These are phyloP conservation scores for Buxus sempervirens DNA, from an alignment of 164 flowering plant genomes.

Conservation along the genomic window DNA sequence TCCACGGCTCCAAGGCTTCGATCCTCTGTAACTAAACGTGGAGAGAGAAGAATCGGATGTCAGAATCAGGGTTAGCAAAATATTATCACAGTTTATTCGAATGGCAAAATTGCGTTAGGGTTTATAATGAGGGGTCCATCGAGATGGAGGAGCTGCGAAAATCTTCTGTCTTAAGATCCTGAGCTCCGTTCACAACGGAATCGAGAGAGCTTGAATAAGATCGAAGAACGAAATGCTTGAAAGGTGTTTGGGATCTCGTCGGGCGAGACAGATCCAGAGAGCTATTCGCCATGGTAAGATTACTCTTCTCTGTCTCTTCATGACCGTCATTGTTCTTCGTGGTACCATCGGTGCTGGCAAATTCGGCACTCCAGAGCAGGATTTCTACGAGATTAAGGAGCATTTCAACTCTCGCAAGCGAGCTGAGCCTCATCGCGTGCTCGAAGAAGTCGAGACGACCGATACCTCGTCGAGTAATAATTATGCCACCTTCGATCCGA, in stretches of 20 bases:
- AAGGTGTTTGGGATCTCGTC: constrained; percentile 37
- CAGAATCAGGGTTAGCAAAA: no score
- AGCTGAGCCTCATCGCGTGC: constrained; percentile 55
- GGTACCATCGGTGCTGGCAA: constrained; percentile 80
- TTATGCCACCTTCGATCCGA: constrained; percentile 38
- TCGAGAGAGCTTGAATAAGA: neutral
- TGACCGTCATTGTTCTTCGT: constrained; percentile 76
- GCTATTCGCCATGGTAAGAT: constrained; percentile 53
- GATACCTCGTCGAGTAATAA: constrained; percentile 20
- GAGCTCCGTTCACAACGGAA: no score
- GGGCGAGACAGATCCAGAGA: constrained; percentile 52
- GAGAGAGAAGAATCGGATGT: no score
- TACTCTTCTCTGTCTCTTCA: constrained; percentile 54
- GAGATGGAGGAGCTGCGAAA: no score
- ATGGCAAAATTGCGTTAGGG: no score
- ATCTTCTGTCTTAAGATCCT: no score
- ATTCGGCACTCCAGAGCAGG: constrained; percentile 80
- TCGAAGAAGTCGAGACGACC: constrained; percentile 38
- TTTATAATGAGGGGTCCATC: no score
- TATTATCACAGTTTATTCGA: no score
- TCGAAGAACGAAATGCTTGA: constrained; percentile 32
- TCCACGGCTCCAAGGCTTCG: no score
- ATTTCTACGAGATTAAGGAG: constrained; percentile 53
- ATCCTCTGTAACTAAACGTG: no score
- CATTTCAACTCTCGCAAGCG: constrained; percentile 37